Conservation (phyloP, 495 filamentous ascomycete species). For the Xylaria venustula region DNA sequence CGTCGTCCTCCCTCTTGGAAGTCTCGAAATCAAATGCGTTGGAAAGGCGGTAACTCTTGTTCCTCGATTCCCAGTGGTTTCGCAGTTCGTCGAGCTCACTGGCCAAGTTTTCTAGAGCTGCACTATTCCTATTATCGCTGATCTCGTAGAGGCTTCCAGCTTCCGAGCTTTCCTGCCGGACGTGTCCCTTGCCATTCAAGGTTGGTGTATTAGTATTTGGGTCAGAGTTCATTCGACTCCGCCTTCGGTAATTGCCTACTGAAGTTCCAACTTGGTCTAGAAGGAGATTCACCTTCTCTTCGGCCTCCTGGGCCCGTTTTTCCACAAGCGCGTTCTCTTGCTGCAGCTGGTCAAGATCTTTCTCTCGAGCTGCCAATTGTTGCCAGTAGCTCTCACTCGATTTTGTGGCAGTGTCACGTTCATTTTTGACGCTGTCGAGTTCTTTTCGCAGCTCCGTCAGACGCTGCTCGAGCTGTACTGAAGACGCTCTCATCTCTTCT, state of each 20-base stretch:
- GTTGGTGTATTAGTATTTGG: slow-evolving; percentile 27
- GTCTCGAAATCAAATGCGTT: slow-evolving; percentile 81
- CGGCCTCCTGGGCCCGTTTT: slow-evolving; percentile 79
- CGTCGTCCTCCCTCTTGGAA: slow-evolving; percentile 48
- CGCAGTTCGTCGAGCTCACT: slow-evolving; percentile 86
- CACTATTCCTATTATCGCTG: slow-evolving; percentile 64
- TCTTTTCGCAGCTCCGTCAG: slow-evolving; percentile 65
- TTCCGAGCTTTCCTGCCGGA: slow-evolving; percentile 61
- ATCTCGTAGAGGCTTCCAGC: slow-evolving; percentile 48
- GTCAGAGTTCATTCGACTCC: slow-evolving; percentile 37
- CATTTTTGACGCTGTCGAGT: slow-evolving; percentile 59
- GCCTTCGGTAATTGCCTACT: slow-evolving; percentile 91
- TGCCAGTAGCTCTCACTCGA: slow-evolving; percentile 57
- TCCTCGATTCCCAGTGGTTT: slow-evolving; percentile 91
- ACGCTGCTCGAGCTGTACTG: slow-evolving; percentile 67
- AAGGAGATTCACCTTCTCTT: slow-evolving; percentile 87
- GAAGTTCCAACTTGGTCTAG: slow-evolving; percentile 91
- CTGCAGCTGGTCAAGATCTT: slow-evolving; percentile 77
- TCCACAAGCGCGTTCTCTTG: slow-evolving; percentile 78
- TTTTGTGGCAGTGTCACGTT: slow-evolving; percentile 63
- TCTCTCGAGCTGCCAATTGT: slow-evolving; percentile 57
- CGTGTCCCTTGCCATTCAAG: slow-evolving; percentile 40
- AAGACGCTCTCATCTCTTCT: slow-evolving; percentile 61
- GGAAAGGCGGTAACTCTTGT: slow-evolving; percentile 87
- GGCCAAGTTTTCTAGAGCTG: slow-evolving; percentile 87